Evolutionary conservation across 176 grass and related monocot species (phyloP).

Genomic region (Cenchrus fungigraminus): DNA sequence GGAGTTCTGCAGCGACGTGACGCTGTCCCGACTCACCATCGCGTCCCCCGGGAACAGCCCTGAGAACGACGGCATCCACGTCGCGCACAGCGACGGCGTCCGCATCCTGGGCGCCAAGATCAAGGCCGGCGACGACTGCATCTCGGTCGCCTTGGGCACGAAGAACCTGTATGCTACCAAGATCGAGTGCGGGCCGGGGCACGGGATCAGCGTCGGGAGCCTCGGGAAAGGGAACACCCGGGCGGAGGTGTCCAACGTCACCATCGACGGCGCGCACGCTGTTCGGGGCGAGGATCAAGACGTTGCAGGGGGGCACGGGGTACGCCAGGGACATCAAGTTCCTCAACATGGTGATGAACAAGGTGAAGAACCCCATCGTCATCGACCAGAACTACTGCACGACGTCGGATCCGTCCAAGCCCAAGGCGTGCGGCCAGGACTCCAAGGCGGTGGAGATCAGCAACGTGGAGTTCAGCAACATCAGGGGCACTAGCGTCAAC

Average conservation of each 20-base stretch:
- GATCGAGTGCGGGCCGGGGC: slow-evolving; percentile 44
- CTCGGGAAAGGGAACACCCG: background rate
- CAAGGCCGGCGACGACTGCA: slow-evolving; percentile 57
- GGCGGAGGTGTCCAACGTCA: background rate
- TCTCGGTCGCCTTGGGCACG: slow-evolving; percentile 36
- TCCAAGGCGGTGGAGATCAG: background rate
- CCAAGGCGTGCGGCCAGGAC: background rate
- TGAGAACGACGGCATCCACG: slow-evolving; percentile 66
- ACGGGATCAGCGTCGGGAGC: slow-evolving; percentile 48
- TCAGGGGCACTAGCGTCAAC: background rate
- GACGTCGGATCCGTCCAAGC: background rate
- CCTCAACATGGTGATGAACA: background rate
- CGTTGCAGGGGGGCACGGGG: background rate
- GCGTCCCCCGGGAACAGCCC: slow-evolving; percentile 32
- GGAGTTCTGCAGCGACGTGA: slow-evolving; percentile 45
- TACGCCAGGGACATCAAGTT: background rate
- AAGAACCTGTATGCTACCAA: slow-evolving; percentile 27
- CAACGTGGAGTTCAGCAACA: background rate
- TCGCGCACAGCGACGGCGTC: slow-evolving; percentile 3
- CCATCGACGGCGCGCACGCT: background rate
- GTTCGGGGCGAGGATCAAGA: background rate
- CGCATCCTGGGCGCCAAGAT: slow-evolving; percentile 43
- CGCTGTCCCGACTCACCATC: slow-evolving; percentile 40
- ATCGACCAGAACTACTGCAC: background rate
- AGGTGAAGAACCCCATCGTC: slow-evolving; percentile 21